These are phyloP conservation scores for Cucurbita maxima DNA, from an alignment of 306 rosid genomes.

Conservation along the genomic window DNA sequence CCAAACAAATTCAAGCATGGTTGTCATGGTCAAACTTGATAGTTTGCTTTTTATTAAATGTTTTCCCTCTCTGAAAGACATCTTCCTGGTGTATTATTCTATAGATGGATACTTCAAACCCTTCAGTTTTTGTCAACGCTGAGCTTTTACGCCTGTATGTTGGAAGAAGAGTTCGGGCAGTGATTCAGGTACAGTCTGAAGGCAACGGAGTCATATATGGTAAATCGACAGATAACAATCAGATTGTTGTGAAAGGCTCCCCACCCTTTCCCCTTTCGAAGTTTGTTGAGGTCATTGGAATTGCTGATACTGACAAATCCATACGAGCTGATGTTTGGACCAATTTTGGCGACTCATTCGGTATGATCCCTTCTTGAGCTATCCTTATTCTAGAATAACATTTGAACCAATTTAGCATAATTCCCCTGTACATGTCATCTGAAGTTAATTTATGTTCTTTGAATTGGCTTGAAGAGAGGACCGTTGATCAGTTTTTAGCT, in stretches of 20 bases:
- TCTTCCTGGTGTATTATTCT: background rate
- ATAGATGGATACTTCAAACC: constrained; percentile 58
- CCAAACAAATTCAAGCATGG: background rate
- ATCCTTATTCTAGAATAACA: background rate
- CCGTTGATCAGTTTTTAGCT: background rate
- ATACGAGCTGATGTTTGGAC: constrained; percentile 68
- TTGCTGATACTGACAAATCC: constrained; percentile 67
- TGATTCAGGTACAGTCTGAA: constrained; percentile 51
- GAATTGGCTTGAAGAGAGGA: background rate
- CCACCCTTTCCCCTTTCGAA: constrained; percentile 37
- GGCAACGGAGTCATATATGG: constrained; percentile 44
- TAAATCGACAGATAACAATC: constrained; percentile 61
- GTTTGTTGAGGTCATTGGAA: constrained; percentile 80
- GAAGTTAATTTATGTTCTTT: background rate
- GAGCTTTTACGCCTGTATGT: constrained; percentile 47
- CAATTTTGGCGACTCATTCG: constrained; percentile 69
- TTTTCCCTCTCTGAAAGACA: background rate
- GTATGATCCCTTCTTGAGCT: constrained; percentile 19
- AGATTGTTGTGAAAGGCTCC: constrained; percentile 55
- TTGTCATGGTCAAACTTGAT: background rate
- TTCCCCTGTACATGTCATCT: background rate
- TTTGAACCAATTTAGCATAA: background rate
- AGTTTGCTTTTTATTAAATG: background rate
- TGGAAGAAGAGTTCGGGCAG: constrained; percentile 62
- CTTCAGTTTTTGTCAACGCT: constrained; percentile 67